Percentiles rank a stretch among this genome's conserved stretches.
These are phyloP conservation scores for Spiromastix sp. DNA, from an alignment of 2,329 filamentous ascomycete genomes.

Conservation along the genomic window DNA sequence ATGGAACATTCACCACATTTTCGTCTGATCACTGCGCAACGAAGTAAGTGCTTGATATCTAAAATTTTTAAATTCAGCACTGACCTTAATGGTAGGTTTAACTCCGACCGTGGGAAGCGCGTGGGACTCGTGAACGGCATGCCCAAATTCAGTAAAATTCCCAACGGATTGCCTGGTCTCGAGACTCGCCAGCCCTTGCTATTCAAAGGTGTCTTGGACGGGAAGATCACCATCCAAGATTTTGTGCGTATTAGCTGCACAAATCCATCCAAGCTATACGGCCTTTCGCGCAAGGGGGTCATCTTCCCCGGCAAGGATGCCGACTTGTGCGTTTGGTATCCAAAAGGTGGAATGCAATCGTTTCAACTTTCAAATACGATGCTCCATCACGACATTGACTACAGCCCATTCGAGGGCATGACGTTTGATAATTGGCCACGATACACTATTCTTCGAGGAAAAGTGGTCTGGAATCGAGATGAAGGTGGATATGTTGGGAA, in stretches of 20 bases:
- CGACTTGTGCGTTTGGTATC: conserved; percentile 50
- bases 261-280: conserved; percentile 49
- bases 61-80: no score
- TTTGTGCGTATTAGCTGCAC: conserved; percentile 47
- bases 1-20: not conserved
- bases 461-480: conserved; percentile 45
- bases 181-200: conserved; percentile 46
- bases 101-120: conserved; percentile 45
- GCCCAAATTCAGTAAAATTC: conserved; percentile 47
- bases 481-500: conserved; percentile 39
- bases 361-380: conserved; percentile 27
- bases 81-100: no score
- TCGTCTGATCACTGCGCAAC: conserved; percentile 25
- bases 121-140: conserved; percentile 34
- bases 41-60: conserved; percentile 39
- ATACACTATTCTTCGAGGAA: conserved; percentile 49
- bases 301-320: conserved; percentile 44
- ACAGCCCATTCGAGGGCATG: conserved; percentile 52
- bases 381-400: conserved; percentile 53
- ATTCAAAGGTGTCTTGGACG: conserved; percentile 19
- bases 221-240: conserved; percentile 21
- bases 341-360: conserved; percentile 20
- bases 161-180: conserved; percentile 48
- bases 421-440: conserved; percentile 51
- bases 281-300: conserved; percentile 41